Base-by-base conservation (phyloP, 805 yeast genomes). In the Blastobotrys muscicola region DNA sequence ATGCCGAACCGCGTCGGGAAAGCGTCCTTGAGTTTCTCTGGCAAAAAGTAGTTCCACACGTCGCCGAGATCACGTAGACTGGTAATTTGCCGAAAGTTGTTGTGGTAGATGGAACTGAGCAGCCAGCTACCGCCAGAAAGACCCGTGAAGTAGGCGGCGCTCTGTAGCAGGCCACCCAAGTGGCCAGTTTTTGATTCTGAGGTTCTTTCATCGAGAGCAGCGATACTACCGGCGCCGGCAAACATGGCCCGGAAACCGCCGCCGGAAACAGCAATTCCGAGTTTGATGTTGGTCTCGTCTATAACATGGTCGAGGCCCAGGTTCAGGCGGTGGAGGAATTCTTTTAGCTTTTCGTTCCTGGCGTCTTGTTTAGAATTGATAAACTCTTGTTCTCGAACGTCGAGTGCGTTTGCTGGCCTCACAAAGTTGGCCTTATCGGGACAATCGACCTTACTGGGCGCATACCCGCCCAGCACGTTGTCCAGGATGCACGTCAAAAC, bases 231-330 rank as follows among this genome's bases (percentile, higher is more conserved):
- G 3, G 92, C 94, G 2, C 94, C 94, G 45, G 70, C 64, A 36
- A 85, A 62, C 85, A 86, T 83, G 31, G 95, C 92, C 49, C 95
- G 70, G 59, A 83, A 87, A 4, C 97, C 97, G 53, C 97, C 97
- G 37, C 96, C 96, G 12, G 85, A 76, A 51, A 80, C 77, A 5
- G 86, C 80, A 11, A 65, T 46, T 6, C 69, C 71, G 29, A 62
- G 49, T 4, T 49, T 50, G 38, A 61, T 39, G 26, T 20, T 20
- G 26, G 26, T 4, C 6, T 20, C 26, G 26, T 20, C 26, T 4
- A 20, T 20, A 20, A 20, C 31, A 81, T 73, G 2, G 67, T 75
- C 52, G 78, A 78, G 14, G 82, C 75, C 10, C 80, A 67, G 3
- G 85, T 75, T 78, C 80, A 84, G 55, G 78, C 76, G 58, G 82